A percentile compares a stretch with the other conserved stretches of the same genome.
These are phyloP conservation scores for Exsudoporus floridanus DNA, from an alignment of 1,284 basidiomycete genomes.

Conservation along the genomic window DNA sequence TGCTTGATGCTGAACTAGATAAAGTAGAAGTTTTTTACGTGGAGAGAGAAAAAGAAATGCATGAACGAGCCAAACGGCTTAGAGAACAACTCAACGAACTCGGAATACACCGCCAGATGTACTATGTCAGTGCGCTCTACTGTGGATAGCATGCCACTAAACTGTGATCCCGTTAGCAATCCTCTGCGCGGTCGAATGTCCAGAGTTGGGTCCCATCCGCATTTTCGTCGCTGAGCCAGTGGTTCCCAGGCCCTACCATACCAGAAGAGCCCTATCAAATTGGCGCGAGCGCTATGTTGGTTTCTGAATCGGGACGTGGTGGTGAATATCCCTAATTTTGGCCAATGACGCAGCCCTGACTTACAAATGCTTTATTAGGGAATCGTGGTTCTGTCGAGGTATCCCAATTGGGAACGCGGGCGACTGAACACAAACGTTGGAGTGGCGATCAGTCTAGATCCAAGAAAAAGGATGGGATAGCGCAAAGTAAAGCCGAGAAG, in stretches of 20 bases:
- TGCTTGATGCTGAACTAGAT: conserved; percentile 71
- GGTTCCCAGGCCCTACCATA: neutral
- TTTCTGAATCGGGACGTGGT: conserved; percentile 18
- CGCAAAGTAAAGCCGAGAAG: neutral
- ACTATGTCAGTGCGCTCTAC: conserved; percentile 49
- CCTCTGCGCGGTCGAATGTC: conserved; percentile 2
- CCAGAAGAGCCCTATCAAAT: too few relatives aligned
- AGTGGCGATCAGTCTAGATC: neutral
- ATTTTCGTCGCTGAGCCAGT: conserved; percentile 8
- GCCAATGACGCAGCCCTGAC: neutral
- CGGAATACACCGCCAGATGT: conserved; percentile 63
- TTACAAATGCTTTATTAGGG: conserved; percentile 1
- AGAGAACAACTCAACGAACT: conserved; percentile 76
- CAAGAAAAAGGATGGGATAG: neutral
- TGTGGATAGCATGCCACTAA: neutral
- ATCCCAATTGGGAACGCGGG: neutral
- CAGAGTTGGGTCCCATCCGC: conserved; percentile 14
- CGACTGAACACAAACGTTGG: neutral
- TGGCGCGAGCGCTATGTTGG: neutral
- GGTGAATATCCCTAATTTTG: conserved; percentile 10
- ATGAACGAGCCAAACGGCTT: conserved; percentile 48
- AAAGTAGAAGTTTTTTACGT: conserved; percentile 87
- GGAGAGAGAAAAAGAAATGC: conserved; percentile 69
- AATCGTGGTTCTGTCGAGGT: neutral
- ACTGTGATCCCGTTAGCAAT: conserved; percentile 14